A percentile compares a stretch with the other conserved stretches of the same genome.
Conservation (phyloP, 371 early-diverging fungal species). For the Mortierella sp. region DNA sequence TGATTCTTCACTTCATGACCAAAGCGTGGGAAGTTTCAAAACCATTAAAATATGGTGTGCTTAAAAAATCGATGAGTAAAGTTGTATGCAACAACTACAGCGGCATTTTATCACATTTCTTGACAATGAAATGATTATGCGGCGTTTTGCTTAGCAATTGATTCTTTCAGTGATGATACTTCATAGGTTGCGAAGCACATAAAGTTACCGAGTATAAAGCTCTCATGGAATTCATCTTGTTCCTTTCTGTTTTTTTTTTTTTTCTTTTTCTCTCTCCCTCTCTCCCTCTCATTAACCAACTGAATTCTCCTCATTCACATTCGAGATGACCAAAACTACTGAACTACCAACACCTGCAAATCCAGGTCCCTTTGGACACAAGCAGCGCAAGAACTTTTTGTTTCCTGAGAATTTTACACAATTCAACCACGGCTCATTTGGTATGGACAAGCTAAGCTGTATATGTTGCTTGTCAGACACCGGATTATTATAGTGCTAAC, state of each 20-base stretch:
- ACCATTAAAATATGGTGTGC: too few relatives aligned
- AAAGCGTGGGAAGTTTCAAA: constrained; percentile 14
- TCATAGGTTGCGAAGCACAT: too few relatives aligned
- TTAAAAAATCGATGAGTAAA: neutral
- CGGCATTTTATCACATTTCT: too few relatives aligned
- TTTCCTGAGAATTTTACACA: constrained; percentile 59
- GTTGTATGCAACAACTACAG: neutral
- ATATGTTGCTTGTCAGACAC: too few relatives aligned
- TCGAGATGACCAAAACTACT: neutral
- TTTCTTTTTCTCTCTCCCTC: too few relatives aligned
- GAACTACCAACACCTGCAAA: constrained; percentile 34
- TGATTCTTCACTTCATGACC: neutral
- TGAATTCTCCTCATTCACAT: constrained; percentile 11
- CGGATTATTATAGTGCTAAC: too few relatives aligned
- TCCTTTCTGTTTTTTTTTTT: too few relatives aligned
- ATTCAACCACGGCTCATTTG: constrained; percentile 61
- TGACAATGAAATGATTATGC: too few relatives aligned
- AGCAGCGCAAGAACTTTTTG: constrained; percentile 54
- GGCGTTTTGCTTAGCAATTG: neutral
- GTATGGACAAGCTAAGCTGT: constrained; percentile 1
- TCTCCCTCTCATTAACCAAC: neutral
- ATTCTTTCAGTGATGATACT: too few relatives aligned
- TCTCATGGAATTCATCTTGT: too few relatives aligned
- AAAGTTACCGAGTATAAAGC: neutral
- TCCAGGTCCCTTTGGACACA: constrained; percentile 57